Percentiles rank a stretch among this genome's conserved stretches.
phyloP scores from a whole-genome alignment of 306 rosid species.

The Cicer pinnatifidum region DNA sequence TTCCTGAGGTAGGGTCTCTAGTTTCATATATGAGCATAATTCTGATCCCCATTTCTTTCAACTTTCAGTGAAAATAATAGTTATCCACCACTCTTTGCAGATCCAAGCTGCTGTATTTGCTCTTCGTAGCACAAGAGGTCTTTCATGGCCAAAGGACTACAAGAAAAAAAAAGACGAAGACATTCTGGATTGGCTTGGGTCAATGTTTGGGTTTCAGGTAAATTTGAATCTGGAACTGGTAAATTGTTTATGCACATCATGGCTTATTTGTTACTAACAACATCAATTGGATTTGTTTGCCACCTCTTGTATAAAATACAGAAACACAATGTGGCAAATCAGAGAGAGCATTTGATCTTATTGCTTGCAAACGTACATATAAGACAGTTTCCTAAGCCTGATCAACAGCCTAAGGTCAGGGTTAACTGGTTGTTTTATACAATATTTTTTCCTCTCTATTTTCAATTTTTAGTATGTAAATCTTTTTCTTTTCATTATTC shows the following conservation, averaged over 20 bases:
- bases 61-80: slow-evolving; percentile 15
- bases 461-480: slow-evolving; percentile 22
- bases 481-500: slow-evolving; percentile 17
- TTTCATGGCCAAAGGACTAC: slow-evolving; percentile 88
- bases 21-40: slow-evolving; percentile 5
- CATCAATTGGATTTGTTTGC: slow-evolving; percentile 34
- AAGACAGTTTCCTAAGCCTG: slow-evolving; percentile 92
- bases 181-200: slow-evolving; percentile 94
- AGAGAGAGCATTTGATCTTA: slow-evolving; percentile 92
- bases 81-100: slow-evolving; percentile 51
- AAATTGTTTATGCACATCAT: slow-evolving; percentile 22
- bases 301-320: slow-evolving; percentile 47
- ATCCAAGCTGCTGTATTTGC: slow-evolving; percentile 92
- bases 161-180: slow-evolving; percentile 88
- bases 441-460: background rate
- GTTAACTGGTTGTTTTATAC: slow-evolving; percentile 10
- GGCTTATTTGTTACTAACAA: slow-evolving; percentile 10
- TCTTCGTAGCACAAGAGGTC: slow-evolving; percentile 95
- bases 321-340: slow-evolving; percentile 93
- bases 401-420: slow-evolving; percentile 97
- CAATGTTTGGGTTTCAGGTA: slow-evolving; percentile 99
- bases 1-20: slow-evolving; percentile 73
- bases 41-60: slow-evolving; percentile 13
- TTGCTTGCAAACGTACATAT: slow-evolving; percentile 97
- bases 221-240: slow-evolving; percentile 20